Evolutionary conservation across 2,329 filamentous ascomycete species (phyloP).

Genomic region (Kalmusia sp.): DNA sequence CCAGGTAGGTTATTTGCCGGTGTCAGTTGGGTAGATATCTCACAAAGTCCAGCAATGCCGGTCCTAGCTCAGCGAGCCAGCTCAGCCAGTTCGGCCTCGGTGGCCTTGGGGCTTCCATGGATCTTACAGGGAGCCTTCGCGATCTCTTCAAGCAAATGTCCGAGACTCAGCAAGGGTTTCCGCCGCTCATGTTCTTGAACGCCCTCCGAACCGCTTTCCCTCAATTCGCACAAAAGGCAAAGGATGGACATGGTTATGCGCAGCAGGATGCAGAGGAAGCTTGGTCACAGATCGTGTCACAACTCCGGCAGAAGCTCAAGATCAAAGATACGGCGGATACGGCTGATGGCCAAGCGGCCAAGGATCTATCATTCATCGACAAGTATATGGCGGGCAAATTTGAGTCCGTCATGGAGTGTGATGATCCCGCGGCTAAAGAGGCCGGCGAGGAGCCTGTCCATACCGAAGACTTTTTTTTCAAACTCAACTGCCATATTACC

Average conservation of each 20-base stretch:
- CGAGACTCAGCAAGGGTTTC: conserved; percentile 85
- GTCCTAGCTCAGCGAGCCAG: conserved; percentile 38
- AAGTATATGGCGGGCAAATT: conserved; percentile 89
- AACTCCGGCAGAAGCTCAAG: conserved; percentile 79
- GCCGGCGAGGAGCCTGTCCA: conserved; percentile 73
- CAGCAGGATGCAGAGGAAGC: conserved; percentile 99
- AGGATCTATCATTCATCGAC: conserved; percentile 78
- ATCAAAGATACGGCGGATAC: conserved; percentile 59
- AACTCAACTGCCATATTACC: conserved; percentile 96
- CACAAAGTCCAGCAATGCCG: conserved; percentile 35
- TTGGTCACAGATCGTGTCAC: conserved; percentile 92
- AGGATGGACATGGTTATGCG: conserved; percentile 83
- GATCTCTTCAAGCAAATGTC: conserved; percentile 90
- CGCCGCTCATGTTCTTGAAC: conserved; percentile 81
- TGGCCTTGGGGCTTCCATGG: conserved; percentile 66
- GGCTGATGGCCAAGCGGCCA: conserved; percentile 42
- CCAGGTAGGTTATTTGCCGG: conserved; percentile 33
- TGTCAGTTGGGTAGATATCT: conserved; percentile 9
- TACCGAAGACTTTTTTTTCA: conserved; percentile 79
- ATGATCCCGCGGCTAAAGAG: conserved; percentile 79
- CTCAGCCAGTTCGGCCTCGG: conserved; percentile 62
- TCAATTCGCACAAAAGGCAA: conserved; percentile 90
- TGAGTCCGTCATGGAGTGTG: conserved; percentile 78
- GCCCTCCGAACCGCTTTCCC: conserved; percentile 81
- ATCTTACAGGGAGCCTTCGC: conserved; percentile 78